A percentile compares a stretch with the other conserved stretches of the same genome.
phyloP scores from a whole-genome alignment of 768 basidiomycete species.

The Russula sp. region DNA sequence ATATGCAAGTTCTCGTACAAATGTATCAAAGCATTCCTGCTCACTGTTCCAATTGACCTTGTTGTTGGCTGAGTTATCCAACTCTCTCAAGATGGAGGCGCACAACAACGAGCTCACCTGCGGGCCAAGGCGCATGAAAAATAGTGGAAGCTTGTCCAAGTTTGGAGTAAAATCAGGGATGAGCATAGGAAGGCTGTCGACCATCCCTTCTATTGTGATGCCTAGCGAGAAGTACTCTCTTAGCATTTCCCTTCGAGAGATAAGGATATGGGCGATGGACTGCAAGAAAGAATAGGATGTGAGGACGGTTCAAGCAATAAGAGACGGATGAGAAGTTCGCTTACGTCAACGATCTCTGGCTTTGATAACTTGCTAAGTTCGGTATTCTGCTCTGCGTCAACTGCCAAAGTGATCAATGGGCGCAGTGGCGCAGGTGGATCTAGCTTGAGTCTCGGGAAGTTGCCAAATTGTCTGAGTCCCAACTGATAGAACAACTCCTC shows the following conservation, averaged over 20 bases:
- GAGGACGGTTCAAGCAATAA: not conserved
- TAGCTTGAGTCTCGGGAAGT: slow-evolving; percentile 65
- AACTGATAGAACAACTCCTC: slow-evolving; percentile 96
- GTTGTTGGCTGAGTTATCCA: not conserved
- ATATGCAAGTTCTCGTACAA: slow-evolving; percentile 83
- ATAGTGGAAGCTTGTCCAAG: slow-evolving; percentile 80
- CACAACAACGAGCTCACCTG: slow-evolving; percentile 37
- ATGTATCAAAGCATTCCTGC: slow-evolving; percentile 73
- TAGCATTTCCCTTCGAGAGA: slow-evolving; percentile 71
- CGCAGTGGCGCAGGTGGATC: slow-evolving; percentile 75
- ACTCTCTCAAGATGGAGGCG: not conserved
- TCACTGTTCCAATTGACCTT: slow-evolving; percentile 90
- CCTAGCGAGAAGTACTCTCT: slow-evolving; percentile 82
- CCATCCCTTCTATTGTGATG: slow-evolving; percentile 55
- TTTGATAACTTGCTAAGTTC: slow-evolving; percentile 47
- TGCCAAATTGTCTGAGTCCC: slow-evolving; percentile 84
- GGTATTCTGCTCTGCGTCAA: slow-evolving; percentile 55
- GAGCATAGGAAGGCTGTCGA: slow-evolving; percentile 78
- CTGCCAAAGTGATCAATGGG: slow-evolving; percentile 68
- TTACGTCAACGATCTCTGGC: slow-evolving; percentile 63
- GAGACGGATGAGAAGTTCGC: slow-evolving; percentile 20
- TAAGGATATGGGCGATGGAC: slow-evolving; percentile 58
- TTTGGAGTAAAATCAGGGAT: slow-evolving; percentile 86
- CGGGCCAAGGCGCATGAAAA: slow-evolving; percentile 89
- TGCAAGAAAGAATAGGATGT: slow-evolving; percentile 25